phyloP scores from a whole-genome alignment of 148 eudicot genomes.

The Spergularia marina region DNA sequence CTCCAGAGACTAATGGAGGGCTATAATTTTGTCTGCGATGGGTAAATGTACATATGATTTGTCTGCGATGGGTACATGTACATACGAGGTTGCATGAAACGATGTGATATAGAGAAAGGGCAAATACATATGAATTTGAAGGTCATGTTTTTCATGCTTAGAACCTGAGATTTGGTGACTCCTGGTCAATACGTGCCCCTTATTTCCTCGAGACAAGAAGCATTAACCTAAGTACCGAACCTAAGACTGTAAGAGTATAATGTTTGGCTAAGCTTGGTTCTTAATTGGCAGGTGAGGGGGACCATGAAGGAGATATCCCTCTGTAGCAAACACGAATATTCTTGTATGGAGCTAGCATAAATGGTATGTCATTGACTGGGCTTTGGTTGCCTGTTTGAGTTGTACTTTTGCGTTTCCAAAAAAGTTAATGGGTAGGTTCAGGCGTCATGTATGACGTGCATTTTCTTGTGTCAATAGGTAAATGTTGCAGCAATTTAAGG shows the following conservation, averaged over 20 bases:
- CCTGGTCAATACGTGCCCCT: neutral
- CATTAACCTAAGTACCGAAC: neutral
- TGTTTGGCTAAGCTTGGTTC: slow-evolving; percentile 52
- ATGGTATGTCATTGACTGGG: slow-evolving; percentile 56
- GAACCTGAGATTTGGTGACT: neutral
- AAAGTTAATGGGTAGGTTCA: slow-evolving; percentile 32
- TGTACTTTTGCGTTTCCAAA: slow-evolving; percentile 7
- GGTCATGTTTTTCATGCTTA: neutral
- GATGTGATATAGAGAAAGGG: neutral
- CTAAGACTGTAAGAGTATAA: neutral
- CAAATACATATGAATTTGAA: neutral
- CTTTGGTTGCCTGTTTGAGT: slow-evolving; percentile 28
- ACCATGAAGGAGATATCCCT: slow-evolving; percentile 63
- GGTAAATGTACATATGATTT: too few species aligned
- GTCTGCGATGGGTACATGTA: neutral
- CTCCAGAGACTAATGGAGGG: neutral
- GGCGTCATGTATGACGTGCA: slow-evolving; percentile 29
- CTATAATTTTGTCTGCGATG: neutral
- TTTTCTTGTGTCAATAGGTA: slow-evolving; percentile 54
- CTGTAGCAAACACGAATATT: slow-evolving; percentile 45
- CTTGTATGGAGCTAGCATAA: slow-evolving; percentile 48
- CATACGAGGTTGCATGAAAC: neutral
- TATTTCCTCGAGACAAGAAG: neutral
- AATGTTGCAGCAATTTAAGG: slow-evolving; percentile 39
- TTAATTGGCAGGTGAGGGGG: slow-evolving; percentile 90